Evolutionary conservation across 345 rosid genomes (phyloP).

Genomic region (Jatropha curcas): DNA sequence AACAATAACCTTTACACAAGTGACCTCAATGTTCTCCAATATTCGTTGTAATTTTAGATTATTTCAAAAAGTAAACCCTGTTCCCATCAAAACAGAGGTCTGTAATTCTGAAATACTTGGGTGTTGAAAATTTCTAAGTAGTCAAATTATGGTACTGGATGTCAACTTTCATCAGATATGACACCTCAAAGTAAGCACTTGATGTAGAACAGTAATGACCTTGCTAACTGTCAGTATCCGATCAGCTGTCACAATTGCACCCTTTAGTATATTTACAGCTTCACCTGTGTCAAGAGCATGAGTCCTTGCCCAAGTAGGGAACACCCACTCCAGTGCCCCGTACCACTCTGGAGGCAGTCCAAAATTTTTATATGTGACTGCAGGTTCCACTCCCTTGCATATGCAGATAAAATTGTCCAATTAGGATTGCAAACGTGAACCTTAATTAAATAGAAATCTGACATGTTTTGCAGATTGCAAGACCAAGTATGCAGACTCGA

Average conservation of each 20-base stretch:
- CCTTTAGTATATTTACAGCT: constrained; percentile 94
- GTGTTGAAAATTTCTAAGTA: constrained; percentile 3
- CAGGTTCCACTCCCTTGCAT: constrained; percentile 93
- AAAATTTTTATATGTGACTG: constrained; percentile 60
- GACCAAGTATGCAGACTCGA: not conserved
- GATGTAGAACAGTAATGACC: constrained; percentile 42
- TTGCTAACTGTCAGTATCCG: constrained; percentile 90
- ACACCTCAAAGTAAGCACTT: constrained; percentile 1
- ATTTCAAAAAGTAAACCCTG: not conserved
- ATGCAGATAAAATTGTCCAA: constrained; percentile 9
- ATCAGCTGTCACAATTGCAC: constrained; percentile 93
- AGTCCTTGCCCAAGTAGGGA: constrained; percentile 96
- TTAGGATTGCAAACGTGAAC: constrained; percentile 1
- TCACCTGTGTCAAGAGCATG: constrained; percentile 99
- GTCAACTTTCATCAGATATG: constrained; percentile 4
- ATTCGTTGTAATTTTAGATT: not conserved
- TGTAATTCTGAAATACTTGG: not conserved
- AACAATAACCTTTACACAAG: not conserved
- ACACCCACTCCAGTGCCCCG: constrained; percentile 91
- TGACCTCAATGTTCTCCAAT: not conserved
- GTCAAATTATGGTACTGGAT: not conserved
- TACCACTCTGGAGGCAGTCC: constrained; percentile 90
- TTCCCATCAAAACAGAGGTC: constrained; percentile 12
- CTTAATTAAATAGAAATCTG: not conserved
- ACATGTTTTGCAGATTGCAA: not conserved